Conservation (phyloP, 1,284 basidiomycete genomes). For the Cystobasidiaceae sp. region DNA sequence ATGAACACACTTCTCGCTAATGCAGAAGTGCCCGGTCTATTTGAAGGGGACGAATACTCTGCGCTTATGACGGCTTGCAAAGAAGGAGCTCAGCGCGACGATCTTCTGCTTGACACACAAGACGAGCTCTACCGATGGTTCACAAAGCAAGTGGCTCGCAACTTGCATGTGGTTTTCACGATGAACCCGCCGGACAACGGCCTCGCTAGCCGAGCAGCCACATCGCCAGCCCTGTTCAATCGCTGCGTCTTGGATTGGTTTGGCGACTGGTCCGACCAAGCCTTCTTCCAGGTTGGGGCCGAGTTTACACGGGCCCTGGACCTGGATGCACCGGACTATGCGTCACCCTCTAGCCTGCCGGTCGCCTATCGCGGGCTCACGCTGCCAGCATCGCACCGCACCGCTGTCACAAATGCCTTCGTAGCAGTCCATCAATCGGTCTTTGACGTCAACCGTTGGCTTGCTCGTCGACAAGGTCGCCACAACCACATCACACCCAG, state of each 20-base stretch:
- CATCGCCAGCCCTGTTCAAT: constrained; percentile 96
- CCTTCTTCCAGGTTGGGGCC: constrained; percentile 91
- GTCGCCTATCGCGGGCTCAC: constrained; percentile 75
- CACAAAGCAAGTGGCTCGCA: constrained; percentile 91
- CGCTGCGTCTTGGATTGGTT: constrained; percentile 98
- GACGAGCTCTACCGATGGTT: constrained; percentile 98
- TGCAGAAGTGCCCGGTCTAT: constrained; percentile 98
- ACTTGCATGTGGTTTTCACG: constrained; percentile 95
- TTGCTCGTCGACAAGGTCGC: constrained; percentile 85
- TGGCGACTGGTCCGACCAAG: constrained; percentile 95
- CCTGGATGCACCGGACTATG: constrained; percentile 75
- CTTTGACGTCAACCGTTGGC: constrained; percentile 78
- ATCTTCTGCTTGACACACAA: constrained; percentile 94
- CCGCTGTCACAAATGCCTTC: constrained; percentile 85
- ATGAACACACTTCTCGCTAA: constrained; percentile 99
- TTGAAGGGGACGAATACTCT: constrained; percentile 95
- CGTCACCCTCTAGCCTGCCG: constrained; percentile 73
- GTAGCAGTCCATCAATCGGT: constrained; percentile 89
- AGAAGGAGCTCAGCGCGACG: constrained; percentile 95
- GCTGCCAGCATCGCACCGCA: constrained; percentile 75
- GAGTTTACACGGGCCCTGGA: constrained; percentile 91
- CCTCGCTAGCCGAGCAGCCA: constrained; percentile 88
- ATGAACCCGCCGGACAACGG: constrained; percentile 99
- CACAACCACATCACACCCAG: constrained; percentile 97
- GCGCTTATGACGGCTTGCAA: constrained; percentile 98